Conservation (phyloP, 2,329 filamentous ascomycete genomes). For the Fusarium miscanthi region DNA sequence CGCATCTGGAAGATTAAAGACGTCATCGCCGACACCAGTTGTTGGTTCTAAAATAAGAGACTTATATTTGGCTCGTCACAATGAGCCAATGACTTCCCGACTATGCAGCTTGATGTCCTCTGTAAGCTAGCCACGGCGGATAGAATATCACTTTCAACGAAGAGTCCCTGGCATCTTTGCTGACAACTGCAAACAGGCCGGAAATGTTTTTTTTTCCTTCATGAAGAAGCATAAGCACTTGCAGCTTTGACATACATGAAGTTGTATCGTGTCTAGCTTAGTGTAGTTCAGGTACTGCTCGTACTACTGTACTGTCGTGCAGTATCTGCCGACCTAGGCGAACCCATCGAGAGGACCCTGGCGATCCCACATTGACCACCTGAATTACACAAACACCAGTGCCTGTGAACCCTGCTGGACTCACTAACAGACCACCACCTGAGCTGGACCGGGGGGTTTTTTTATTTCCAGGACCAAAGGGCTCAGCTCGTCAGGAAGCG, state of each 20-base stretch:
- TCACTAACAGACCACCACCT: slow-evolving; percentile 28
- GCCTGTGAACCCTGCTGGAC: slow-evolving; percentile 25
- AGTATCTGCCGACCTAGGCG: slow-evolving; percentile 8
- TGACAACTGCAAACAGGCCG: slow-evolving; percentile 5
- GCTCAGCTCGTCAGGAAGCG: slow-evolving; percentile 19
- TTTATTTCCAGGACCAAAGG: background rate
- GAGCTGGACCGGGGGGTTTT: background rate
- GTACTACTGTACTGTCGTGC: slow-evolving; percentile 21
- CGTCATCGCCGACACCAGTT: slow-evolving; percentile 27
- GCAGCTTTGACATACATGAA: slow-evolving; percentile 45
- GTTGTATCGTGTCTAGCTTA: slow-evolving; percentile 34
- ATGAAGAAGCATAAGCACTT: slow-evolving; percentile 25
- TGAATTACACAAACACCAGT: slow-evolving; percentile 2
- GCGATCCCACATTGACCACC: slow-evolving; percentile 35
- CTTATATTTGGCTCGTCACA: slow-evolving; percentile 1
- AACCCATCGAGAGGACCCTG: slow-evolving; percentile 42
- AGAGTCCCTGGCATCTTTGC: slow-evolving; percentile 6
- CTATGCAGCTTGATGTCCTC: background rate
- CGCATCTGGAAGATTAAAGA: slow-evolving; percentile 21
- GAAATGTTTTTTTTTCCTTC: slow-evolving; percentile 9
- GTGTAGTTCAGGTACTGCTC: background rate
- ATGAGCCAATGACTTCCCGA: background rate
- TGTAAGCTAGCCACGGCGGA: background rate
- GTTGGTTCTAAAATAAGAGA: slow-evolving; percentile 15
- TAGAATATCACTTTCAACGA: background rate